A percentile compares a stretch with the other conserved stretches of the same genome.
phyloP scores from a whole-genome alignment of 1,284 basidiomycete genomes.

The Meira miltonrushii region DNA sequence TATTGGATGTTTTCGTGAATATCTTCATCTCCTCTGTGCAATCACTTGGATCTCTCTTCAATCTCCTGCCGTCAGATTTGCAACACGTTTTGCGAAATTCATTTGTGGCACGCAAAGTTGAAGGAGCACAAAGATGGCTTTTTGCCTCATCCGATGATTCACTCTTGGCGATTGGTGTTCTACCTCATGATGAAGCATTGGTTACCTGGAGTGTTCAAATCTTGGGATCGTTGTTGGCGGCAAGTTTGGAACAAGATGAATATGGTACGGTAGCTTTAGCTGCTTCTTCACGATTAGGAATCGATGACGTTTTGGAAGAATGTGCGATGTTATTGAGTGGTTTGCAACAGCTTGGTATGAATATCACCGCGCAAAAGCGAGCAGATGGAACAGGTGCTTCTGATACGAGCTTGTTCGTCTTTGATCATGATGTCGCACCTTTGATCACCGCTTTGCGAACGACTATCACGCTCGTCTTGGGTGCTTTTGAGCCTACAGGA shows the following conservation, averaged over 20 bases:
- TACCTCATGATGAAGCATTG: slow-evolving; percentile 1
- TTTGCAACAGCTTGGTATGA: background rate
- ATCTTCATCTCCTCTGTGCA: background rate
- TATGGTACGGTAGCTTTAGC: slow-evolving; percentile 10
- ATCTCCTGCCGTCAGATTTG: slow-evolving; percentile 2
- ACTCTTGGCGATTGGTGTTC: background rate
- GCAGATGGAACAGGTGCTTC: background rate
- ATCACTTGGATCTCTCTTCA: background rate
- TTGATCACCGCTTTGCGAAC: background rate
- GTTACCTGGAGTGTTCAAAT: slow-evolving; percentile 4
- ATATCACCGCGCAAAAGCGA: background rate
- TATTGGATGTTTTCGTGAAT: background rate
- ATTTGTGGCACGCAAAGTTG: background rate
- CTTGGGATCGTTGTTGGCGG: background rate
- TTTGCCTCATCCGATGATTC: background rate
- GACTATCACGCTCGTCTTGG: background rate
- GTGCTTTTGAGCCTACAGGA: slow-evolving; percentile 10
- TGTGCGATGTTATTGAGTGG: background rate
- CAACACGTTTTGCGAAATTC: background rate
- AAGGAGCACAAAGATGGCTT: background rate
- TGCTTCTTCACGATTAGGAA: background rate
- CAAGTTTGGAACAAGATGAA: slow-evolving; percentile 10
- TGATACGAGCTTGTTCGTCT: background rate
- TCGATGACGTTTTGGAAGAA: slow-evolving; percentile 7
- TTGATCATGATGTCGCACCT: slow-evolving; percentile 2